Conservation (phyloP, 345 rosid genomes). For the Anacardium occidentale region DNA sequence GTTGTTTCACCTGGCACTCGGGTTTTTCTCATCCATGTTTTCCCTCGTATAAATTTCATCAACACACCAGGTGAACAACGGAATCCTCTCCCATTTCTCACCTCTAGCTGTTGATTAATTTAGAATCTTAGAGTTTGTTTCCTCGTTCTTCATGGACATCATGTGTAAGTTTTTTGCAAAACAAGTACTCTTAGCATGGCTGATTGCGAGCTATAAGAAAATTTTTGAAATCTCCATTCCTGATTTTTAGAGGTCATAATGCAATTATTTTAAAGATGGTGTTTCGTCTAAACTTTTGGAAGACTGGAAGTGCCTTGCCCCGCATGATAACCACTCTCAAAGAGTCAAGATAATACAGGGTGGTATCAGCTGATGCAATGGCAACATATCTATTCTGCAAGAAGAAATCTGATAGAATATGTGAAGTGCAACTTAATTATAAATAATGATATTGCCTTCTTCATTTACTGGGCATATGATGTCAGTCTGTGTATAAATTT, state of each 20-base stretch:
- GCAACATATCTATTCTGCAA: too few relatives aligned
- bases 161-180: too few relatives aligned
- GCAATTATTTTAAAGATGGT: not conserved
- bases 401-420: not conserved
- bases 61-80: conserved; percentile 49
- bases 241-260: not conserved
- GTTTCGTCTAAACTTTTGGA: not conserved
- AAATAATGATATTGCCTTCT: too few relatives aligned
- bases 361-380: conserved; percentile 3
- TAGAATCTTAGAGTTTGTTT: not conserved
- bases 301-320: not conserved
- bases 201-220: not conserved
- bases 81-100: not conserved
- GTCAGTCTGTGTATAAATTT: not conserved
- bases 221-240: not conserved
- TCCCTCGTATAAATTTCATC: conserved; percentile 50
- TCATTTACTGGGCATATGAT: not conserved
- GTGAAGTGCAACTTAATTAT: not conserved
- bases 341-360: not conserved
- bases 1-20: conserved; percentile 39
- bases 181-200: too few relatives aligned
- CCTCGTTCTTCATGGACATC: too few relatives aligned
- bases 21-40: conserved; percentile 59
- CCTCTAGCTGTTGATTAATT: not conserved
- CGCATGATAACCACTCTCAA: not conserved